Conservation (phyloP, 345 rosid genomes). For the Corchorus olitorius region DNA sequence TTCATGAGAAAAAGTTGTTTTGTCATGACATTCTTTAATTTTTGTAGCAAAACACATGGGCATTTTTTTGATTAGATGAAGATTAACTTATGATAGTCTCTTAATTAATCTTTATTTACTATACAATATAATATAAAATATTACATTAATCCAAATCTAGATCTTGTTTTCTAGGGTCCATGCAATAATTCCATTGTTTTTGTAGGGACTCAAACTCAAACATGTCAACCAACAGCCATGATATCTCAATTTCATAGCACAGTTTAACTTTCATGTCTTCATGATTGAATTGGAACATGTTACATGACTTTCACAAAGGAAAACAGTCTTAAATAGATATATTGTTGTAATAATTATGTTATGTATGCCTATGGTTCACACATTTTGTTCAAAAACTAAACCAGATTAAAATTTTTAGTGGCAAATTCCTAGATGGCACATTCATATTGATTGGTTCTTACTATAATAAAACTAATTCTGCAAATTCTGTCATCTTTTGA, state of each 20-base stretch:
- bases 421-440: too few relatives aligned
- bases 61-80: not conserved
- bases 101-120: not conserved
- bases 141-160: slow-evolving; percentile 3
- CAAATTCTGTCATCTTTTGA: too few relatives aligned
- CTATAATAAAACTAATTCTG: too few relatives aligned
- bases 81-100: not conserved
- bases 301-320: not conserved
- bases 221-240: not conserved
- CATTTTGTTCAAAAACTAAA: too few relatives aligned
- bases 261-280: not conserved
- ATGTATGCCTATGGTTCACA: too few relatives aligned
- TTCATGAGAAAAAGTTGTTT: not conserved
- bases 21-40: not conserved
- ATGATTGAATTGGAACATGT: not conserved
- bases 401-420: too few relatives aligned
- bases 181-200: not conserved
- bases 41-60: not conserved
- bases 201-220: not conserved
- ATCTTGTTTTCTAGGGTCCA: not conserved
- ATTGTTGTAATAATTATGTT: too few relatives aligned
- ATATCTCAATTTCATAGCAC: not conserved
- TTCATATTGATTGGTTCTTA: too few relatives aligned
- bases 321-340: too few relatives aligned
- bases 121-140: not conserved